phyloP scores from a whole-genome alignment of 2,329 filamentous ascomycete genomes.

The Alternaria dauci region DNA sequence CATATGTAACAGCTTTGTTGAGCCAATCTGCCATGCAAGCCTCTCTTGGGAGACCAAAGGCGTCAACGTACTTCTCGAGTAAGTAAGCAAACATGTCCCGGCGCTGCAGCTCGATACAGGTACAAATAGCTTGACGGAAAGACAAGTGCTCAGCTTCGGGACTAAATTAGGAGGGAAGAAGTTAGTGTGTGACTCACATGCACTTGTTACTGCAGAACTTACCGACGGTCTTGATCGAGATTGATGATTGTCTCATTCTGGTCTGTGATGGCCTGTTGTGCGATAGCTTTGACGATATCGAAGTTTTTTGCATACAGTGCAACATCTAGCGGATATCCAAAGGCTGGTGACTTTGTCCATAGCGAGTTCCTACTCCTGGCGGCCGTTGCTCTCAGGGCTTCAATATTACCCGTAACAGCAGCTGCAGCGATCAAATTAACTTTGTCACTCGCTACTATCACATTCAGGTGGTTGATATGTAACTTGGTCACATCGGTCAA shows the following conservation, averaged over 20 bases:
- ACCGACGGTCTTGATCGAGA: neutral
- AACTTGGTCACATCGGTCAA: neutral
- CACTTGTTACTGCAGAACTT: accelerated
- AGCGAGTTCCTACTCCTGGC: neutral
- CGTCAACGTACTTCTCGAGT: neutral
- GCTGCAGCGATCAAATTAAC: neutral
- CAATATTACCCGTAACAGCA: neutral
- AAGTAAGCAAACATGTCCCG: accelerated
- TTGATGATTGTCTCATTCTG: neutral
- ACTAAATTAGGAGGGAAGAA: accelerated
- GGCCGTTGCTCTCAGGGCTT: neutral
- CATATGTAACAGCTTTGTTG: neutral
- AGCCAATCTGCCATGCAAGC: neutral
- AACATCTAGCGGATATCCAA: neutral
- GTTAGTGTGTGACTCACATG: no score
- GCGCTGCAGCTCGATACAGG: neutral
- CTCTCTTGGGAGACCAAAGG: neutral
- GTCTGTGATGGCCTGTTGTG: neutral
- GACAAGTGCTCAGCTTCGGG: neutral
- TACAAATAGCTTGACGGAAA: neutral
- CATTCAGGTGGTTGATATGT: neutral
- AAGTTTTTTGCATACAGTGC: neutral
- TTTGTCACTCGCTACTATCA: neutral
- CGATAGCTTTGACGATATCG: neutral
- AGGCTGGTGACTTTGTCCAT: neutral